These are phyloP conservation scores for Nakaseomyces bracarensis DNA, from an alignment of 1,139 yeast species.

Conservation along the genomic window DNA sequence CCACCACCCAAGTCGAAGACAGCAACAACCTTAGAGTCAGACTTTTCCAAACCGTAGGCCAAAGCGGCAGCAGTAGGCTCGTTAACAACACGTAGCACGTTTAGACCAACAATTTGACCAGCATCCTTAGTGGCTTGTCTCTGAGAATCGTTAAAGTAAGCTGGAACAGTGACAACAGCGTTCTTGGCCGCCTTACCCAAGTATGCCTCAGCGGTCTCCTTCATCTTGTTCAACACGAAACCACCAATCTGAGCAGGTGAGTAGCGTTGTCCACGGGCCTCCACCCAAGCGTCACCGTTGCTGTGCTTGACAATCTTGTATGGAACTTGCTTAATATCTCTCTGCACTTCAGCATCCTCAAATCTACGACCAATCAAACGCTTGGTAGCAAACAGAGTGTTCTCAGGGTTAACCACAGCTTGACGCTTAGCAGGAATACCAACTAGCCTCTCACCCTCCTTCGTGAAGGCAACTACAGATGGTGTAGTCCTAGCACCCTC, in stretches of 20 bases:
- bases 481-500: slow-evolving; percentile 99
- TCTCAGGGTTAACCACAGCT: slow-evolving; percentile 97
- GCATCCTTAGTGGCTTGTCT: slow-evolving; percentile 99
- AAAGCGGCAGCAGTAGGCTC: slow-evolving; percentile 99
- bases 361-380: slow-evolving; percentile 97
- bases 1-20: slow-evolving; percentile 99
- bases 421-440: slow-evolving; percentile 99
- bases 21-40: slow-evolving; percentile 80
- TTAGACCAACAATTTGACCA: slow-evolving; percentile 93
- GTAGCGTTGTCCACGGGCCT: slow-evolving; percentile 87
- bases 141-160: slow-evolving; percentile 96
- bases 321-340: slow-evolving; percentile 93
- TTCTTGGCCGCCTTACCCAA: slow-evolving; percentile 76
- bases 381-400: slow-evolving; percentile 95
- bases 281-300: slow-evolving; percentile 99
- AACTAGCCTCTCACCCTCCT: slow-evolving; percentile 89
- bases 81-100: slow-evolving; percentile 93
- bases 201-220: slow-evolving; percentile 92
- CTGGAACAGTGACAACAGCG: slow-evolving; percentile 97
- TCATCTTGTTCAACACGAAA: slow-evolving; percentile 82
- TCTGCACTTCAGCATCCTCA: slow-evolving; percentile 93
- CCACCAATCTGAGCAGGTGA: slow-evolving; percentile 99
- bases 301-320: slow-evolving; percentile 93
- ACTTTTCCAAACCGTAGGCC: slow-evolving; percentile 92
- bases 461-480: slow-evolving; percentile 96